Percentiles rank a stretch among this genome's conserved stretches.
Evolutionary conservation across 441 rosid species (phyloP).

Genomic region (Pelargonium cotyledonis): DNA sequence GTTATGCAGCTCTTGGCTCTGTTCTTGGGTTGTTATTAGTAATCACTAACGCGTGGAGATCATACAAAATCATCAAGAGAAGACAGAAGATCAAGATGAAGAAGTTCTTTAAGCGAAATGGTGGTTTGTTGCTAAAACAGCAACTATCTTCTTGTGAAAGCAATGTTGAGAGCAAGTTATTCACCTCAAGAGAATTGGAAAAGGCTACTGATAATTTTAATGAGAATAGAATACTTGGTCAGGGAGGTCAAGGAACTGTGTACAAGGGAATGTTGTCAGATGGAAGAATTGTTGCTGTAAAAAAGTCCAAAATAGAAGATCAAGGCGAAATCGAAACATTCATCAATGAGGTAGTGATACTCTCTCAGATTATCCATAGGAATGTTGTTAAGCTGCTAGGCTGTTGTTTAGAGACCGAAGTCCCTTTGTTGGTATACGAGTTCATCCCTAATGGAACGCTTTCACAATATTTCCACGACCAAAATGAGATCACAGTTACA

Average conservation of each 20-base stretch:
- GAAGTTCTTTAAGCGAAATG: neutral
- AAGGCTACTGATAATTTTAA: neutral
- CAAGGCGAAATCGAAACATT: neutral
- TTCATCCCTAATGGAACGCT: neutral
- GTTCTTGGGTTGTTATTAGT: neutral
- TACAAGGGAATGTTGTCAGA: neutral
- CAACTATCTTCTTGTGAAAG: neutral
- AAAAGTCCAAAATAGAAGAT: neutral
- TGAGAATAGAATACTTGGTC: neutral
- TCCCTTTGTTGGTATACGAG: neutral
- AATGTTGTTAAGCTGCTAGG: neutral
- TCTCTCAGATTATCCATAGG: neutral
- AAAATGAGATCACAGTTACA: neutral
- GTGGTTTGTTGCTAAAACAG: neutral
- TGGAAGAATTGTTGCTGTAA: neutral
- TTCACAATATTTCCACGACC: neutral
- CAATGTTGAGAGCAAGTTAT: neutral
- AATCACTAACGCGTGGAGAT: neutral
- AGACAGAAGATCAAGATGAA: neutral
- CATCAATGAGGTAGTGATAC: neutral
- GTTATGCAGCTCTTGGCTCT: neutral
- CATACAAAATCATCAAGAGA: neutral
- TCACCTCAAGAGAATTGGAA: slow-evolving; percentile 1
- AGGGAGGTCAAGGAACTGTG: neutral
- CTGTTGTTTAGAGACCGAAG: neutral